Percentiles rank a stretch among this genome's conserved stretches.
Conservation (phyloP, 805 yeast genomes). For the Hanseniaspora guilliermondii region DNA sequence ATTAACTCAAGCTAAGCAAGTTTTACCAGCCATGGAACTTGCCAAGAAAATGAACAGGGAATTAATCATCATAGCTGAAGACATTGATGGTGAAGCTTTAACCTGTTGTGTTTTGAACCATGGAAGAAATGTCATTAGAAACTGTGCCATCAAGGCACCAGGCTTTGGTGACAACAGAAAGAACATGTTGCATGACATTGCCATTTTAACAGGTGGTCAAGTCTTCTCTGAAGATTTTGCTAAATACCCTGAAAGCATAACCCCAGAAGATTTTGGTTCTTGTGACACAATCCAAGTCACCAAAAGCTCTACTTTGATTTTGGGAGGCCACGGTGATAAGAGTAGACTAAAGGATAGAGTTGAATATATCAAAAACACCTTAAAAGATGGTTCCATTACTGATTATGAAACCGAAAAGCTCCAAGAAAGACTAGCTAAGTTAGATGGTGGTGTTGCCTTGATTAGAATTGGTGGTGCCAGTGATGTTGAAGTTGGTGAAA, state of each 20-base stretch:
- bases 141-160: constrained; percentile 95
- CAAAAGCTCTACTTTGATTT: constrained; percentile 86
- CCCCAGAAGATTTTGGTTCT: constrained; percentile 77
- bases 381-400: constrained; percentile 55
- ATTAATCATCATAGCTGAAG: constrained; percentile 84
- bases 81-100: constrained; percentile 93
- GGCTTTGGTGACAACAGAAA: constrained; percentile 98
- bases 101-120: constrained; percentile 97
- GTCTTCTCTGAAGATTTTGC: constrained; percentile 78
- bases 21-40: constrained; percentile 82
- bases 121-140: constrained; percentile 95
- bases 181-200: constrained; percentile 90
- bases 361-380: constrained; percentile 79
- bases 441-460: constrained; percentile 97
- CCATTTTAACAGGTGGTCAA: constrained; percentile 89
- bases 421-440: constrained; percentile 93
- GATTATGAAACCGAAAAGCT: constrained; percentile 94
- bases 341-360: constrained; percentile 72
- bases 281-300: constrained; percentile 86
- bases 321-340: constrained; percentile 85
- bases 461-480: constrained; percentile 94
- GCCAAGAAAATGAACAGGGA: constrained; percentile 92
- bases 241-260: constrained; percentile 88
- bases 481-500: constrained; percentile 97
- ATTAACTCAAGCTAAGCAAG: constrained; percentile 77